Conservation (phyloP, 1,284 basidiomycete genomes). For the Apiotrichum montevideense region DNA sequence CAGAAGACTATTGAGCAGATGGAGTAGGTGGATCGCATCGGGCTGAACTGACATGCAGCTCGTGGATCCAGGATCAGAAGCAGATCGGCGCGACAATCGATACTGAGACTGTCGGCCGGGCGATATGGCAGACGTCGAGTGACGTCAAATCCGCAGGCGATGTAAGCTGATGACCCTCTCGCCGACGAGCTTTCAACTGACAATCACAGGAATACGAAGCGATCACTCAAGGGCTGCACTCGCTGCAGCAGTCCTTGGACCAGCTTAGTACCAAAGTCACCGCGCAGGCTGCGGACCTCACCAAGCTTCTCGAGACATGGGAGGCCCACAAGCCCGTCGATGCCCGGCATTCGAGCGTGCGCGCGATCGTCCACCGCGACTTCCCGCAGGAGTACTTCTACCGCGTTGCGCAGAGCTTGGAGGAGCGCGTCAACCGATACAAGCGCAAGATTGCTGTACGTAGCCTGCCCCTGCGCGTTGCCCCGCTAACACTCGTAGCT, state of each 20-base stretch:
- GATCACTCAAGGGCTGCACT: constrained; percentile 29
- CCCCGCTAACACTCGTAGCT: constrained; percentile 19
- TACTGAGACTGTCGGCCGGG: constrained; percentile 30
- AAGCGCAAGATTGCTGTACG: constrained; percentile 34
- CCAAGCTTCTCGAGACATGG: constrained; percentile 38
- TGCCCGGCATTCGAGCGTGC: constrained; percentile 26
- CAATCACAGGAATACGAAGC: constrained; percentile 31
- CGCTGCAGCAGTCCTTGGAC: constrained; percentile 23
- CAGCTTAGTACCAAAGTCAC: constrained; percentile 27
- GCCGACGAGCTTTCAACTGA: not conserved
- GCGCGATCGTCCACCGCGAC: constrained; percentile 34
- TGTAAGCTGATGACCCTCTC: constrained; percentile 14
- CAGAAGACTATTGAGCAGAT: constrained; percentile 40
- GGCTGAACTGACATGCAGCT: constrained; percentile 11
- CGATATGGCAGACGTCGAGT: constrained; percentile 36
- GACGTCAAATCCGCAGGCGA: constrained; percentile 38
- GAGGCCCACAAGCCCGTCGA: constrained; percentile 35
- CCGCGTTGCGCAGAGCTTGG: constrained; percentile 25
- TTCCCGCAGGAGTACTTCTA: constrained; percentile 41
- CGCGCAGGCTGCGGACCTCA: constrained; percentile 30
- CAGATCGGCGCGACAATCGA: constrained; percentile 26
- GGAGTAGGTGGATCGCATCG: constrained; percentile 25
- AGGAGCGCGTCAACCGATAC: constrained; percentile 36
- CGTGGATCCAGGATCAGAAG: constrained; percentile 36
- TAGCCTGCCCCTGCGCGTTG: not conserved